Conservation (phyloP, 345 rosid genomes). For the Iberis pinnata region DNA sequence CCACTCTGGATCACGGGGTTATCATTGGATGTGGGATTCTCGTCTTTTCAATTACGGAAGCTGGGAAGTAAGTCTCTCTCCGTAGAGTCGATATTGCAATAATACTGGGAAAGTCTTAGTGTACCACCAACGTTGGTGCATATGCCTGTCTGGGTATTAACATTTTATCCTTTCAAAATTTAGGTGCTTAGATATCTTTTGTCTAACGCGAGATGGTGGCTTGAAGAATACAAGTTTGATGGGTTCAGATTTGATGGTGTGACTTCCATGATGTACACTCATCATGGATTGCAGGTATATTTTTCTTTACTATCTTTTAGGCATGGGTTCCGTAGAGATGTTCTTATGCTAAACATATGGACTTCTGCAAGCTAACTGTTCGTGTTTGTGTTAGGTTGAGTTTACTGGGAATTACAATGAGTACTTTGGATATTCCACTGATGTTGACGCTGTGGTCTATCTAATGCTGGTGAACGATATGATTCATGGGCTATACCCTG, state of each 20-base stretch:
- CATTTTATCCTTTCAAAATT: not conserved
- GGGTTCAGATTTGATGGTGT: conserved; percentile 99
- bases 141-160: not conserved
- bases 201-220: conserved; percentile 99
- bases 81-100: conserved; percentile 4
- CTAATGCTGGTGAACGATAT: conserved; percentile 92
- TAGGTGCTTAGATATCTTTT: conserved; percentile 83
- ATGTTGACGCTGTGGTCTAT: conserved; percentile 82
- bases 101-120: conserved; percentile 5
- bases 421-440: conserved; percentile 86
- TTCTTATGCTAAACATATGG: not conserved
- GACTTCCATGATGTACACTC: conserved; percentile 97
- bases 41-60: conserved; percentile 95
- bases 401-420: conserved; percentile 90
- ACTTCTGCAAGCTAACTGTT: conserved; percentile 14
- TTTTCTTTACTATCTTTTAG: not conserved
- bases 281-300: conserved; percentile 81
- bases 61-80: conserved; percentile 72
- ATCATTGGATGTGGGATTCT: conserved; percentile 99
- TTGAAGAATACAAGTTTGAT: conserved; percentile 88
- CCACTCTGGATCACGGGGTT: conserved; percentile 78
- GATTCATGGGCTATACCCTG: conserved; percentile 92
- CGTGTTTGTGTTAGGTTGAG: conserved; percentile 42
- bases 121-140: conserved; percentile 13
- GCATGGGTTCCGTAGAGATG: not conserved